Evolutionary conservation across 441 rosid genomes (phyloP).

Genomic region (Pelargonium australe): DNA sequence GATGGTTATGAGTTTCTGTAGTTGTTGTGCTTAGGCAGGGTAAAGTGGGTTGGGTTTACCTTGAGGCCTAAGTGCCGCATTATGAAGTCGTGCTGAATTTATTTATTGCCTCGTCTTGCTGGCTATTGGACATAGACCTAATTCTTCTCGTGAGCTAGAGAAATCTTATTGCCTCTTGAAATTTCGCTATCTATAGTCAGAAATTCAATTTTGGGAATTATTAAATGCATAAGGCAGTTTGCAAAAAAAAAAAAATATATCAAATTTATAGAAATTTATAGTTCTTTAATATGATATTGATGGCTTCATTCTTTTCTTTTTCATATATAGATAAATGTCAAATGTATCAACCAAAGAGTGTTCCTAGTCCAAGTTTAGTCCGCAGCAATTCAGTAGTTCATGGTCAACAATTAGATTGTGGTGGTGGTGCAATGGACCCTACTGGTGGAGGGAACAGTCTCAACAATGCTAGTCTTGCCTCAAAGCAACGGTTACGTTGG

Average conservation of each 20-base stretch:
- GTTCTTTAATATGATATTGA: neutral
- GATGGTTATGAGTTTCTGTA: no score
- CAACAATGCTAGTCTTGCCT: slow-evolving; percentile 54
- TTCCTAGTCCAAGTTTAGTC: slow-evolving; percentile 38
- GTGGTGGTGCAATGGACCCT: slow-evolving; percentile 57
- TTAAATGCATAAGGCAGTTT: neutral
- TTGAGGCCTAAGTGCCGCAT: no score
- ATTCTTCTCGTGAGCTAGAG: neutral
- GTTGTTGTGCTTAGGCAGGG: no score
- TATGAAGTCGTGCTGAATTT: no score
- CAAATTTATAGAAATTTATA: neutral
- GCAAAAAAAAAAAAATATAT: neutral
- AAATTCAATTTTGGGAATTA: neutral
- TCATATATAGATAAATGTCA: slow-evolving; percentile 31
- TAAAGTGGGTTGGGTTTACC: no score
- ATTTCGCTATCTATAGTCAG: neutral
- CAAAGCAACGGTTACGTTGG: slow-evolving; percentile 73
- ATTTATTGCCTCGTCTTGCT: neutral
- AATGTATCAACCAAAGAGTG: slow-evolving; percentile 41
- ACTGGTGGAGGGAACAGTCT: slow-evolving; percentile 51
- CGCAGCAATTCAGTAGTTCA: slow-evolving; percentile 41
- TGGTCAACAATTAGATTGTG: slow-evolving; percentile 48
- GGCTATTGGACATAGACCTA: neutral
- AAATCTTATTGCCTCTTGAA: neutral
- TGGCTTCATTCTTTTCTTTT: slow-evolving; percentile 10